Conservation (phyloP, 495 filamentous ascomycete species). For the Rostrohypoxylon terebratum region DNA sequence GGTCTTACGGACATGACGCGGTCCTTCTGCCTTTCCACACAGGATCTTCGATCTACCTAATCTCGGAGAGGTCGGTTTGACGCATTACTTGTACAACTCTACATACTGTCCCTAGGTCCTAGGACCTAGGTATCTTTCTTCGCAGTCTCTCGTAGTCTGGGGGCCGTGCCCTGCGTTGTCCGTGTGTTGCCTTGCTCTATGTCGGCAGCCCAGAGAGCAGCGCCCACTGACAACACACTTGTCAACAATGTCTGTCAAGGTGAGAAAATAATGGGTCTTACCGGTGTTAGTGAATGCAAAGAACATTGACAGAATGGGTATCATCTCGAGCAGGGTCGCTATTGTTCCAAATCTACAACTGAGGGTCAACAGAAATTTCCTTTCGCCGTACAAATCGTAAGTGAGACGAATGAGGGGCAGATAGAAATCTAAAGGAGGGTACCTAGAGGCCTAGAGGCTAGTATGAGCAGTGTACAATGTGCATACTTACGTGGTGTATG, state of each 20-base stretch:
- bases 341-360: constrained; percentile 78
- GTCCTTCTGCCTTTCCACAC: constrained; percentile 25
- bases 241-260: constrained; percentile 6
- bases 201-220: constrained; percentile 94
- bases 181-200: constrained; percentile 72
- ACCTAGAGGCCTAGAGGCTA: too few species aligned
- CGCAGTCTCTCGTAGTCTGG: constrained; percentile 64
- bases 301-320: constrained; percentile 83
- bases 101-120: constrained; percentile 52
- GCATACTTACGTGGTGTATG: constrained; percentile 78
- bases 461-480: not conserved
- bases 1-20: constrained; percentile 28
- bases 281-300: constrained; percentile 92
- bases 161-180: constrained; percentile 64
- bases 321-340: constrained; percentile 81
- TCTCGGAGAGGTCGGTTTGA: constrained; percentile 44
- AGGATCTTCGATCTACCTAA: constrained; percentile 38
- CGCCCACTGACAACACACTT: constrained; percentile 68
- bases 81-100: constrained; percentile 37
- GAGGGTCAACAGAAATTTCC: constrained; percentile 20
- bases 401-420: constrained; percentile 11
- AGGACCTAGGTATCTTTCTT: constrained; percentile 68
- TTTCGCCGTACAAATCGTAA: constrained; percentile 28
- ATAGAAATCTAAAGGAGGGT: not conserved
- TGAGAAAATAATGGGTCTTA: constrained; percentile 43